Percentiles rank a stretch among this genome's conserved stretches.
Conservation (phyloP, 495 filamentous ascomycete genomes). For the Penicillium nucicola region DNA sequence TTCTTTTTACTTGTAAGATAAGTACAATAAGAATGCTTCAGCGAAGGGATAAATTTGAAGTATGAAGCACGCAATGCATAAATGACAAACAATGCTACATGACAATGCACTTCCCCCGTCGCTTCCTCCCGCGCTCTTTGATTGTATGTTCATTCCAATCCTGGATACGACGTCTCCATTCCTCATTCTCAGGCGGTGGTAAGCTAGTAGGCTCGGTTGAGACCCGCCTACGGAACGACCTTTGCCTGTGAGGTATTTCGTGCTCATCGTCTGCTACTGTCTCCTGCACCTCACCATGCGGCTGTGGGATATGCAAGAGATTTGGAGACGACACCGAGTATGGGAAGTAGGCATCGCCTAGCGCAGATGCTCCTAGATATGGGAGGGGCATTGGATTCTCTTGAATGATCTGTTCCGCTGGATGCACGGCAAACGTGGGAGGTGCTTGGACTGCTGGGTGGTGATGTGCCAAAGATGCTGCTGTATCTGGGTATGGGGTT, state of each 20-base stretch:
- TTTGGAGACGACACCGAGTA: conserved; percentile 43
- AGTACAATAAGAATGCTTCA: not conserved
- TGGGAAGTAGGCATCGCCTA: conserved; percentile 27
- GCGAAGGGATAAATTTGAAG: not conserved
- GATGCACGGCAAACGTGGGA: conserved; percentile 14
- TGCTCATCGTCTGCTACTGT: conserved; percentile 19
- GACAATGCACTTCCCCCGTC: conserved; percentile 34
- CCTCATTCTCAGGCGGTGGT: conserved; percentile 31
- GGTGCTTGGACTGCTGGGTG: conserved; percentile 8
- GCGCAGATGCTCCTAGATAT: conserved; percentile 16
- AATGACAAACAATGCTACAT: conserved; percentile 29
- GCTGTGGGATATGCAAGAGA: conserved; percentile 26
- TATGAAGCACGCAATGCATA: not conserved
- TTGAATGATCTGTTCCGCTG: conserved; percentile 9
- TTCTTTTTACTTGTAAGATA: not conserved
- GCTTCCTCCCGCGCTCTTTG: conserved; percentile 31
- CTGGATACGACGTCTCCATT: conserved; percentile 42
- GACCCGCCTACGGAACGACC: conserved; percentile 30
- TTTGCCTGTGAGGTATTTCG: conserved; percentile 18
- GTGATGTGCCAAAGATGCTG: conserved; percentile 6
- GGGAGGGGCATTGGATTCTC: conserved; percentile 17
- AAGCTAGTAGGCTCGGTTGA: conserved; percentile 38
- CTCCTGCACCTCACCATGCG: conserved; percentile 17
- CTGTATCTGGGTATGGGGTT: not conserved
- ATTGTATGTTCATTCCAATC: conserved; percentile 46